A percentile compares a stretch with the other conserved stretches of the same genome.
These are phyloP conservation scores for Thalassiosira livingstoniorum DNA, from an alignment of 352 stramenopile species.

Conservation along the genomic window DNA sequence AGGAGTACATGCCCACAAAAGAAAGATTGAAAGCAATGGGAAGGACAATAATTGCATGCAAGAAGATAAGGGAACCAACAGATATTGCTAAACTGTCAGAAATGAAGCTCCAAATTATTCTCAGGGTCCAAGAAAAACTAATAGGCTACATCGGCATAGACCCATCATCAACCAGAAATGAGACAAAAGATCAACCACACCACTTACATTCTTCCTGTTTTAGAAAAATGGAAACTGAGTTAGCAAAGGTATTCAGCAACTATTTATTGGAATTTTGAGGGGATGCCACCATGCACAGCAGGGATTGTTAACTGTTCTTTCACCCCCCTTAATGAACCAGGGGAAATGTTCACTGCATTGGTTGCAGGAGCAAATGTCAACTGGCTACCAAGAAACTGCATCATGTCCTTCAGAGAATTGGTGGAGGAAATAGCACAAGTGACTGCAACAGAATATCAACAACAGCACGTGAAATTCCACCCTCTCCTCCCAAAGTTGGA, in stretches of 20 bases:
- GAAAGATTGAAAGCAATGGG: too few species aligned
- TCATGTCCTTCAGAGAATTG: not conserved
- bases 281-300: not conserved
- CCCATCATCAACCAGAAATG: not conserved
- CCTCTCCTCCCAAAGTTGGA: too few species aligned
- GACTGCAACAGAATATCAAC: too few species aligned
- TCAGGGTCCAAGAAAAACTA: too few species aligned
- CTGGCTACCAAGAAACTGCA: not conserved
- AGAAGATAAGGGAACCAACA: too few species aligned
- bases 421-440: too few species aligned
- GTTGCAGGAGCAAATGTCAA: not conserved
- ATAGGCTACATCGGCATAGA: not conserved
- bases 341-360: not conserved
- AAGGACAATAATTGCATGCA: too few species aligned
- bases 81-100: too few species aligned
- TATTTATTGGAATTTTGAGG: not conserved
- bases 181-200: not conserved
- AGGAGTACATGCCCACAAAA: too few species aligned
- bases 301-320: not conserved
- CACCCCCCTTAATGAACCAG: not conserved
- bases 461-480: too few species aligned
- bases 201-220: not conserved
- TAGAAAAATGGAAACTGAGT: not conserved
- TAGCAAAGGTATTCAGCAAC: not conserved
- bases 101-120: too few species aligned